These are phyloP conservation scores for Elaeis oleifera DNA, from an alignment of 202 grass and related monocot genomes.

Conservation along the genomic window DNA sequence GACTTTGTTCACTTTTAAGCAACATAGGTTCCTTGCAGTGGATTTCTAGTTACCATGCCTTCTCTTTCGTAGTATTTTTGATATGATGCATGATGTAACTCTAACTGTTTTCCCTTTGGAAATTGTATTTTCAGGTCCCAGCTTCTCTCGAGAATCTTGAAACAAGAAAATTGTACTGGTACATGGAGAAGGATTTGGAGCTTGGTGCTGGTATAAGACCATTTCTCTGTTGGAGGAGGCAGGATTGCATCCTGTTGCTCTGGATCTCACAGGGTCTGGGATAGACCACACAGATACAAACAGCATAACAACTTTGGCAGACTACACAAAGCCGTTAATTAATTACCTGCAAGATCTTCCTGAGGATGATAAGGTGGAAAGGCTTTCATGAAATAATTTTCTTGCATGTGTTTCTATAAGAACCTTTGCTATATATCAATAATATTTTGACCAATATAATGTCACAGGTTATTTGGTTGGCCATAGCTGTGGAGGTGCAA, in stretches of 20 bases:
- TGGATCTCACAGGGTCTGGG: constrained; percentile 87
- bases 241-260: constrained; percentile 68
- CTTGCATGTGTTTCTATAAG: no score
- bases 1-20: no score
- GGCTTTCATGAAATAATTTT: no score
- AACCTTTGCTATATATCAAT: no score
- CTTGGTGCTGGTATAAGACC: constrained; percentile 99
- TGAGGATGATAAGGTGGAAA: constrained; percentile 61
- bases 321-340: constrained; percentile 80
- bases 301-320: constrained; percentile 64
- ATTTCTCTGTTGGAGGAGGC: constrained; percentile 87
- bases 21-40: no score
- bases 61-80: no score
- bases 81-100: no score
- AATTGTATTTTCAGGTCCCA: constrained; percentile 39
- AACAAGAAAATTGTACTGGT: constrained; percentile 88
- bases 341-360: constrained; percentile 69
- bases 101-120: constrained; percentile 1
- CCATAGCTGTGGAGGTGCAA: constrained; percentile 92
- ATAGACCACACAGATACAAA: constrained; percentile 79
- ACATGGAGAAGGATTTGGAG: constrained; percentile 98
- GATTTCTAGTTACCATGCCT: no score
- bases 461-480: constrained; percentile 64
- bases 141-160: constrained; percentile 76
- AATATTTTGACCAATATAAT: background rate